Evolutionary conservation across 75 land plant genomes (phyloP).

Genomic region (Picea sitchensis): DNA sequence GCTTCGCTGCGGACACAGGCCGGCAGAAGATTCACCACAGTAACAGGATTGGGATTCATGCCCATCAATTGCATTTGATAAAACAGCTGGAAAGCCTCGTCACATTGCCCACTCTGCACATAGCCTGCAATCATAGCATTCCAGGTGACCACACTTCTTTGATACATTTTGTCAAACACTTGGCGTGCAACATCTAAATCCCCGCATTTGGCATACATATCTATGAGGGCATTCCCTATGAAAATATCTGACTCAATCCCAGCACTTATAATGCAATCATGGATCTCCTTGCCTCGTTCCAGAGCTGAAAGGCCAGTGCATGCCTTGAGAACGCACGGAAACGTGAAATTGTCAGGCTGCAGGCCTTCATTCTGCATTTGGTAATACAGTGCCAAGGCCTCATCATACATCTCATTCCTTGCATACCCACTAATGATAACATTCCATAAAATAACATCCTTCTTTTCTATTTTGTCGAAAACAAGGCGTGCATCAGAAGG

Average conservation of each 20-base stretch:
- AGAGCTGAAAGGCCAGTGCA: slow-evolving; percentile 23
- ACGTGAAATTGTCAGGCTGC: slow-evolving; percentile 35
- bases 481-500: slow-evolving; percentile 18
- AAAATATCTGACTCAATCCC: slow-evolving; percentile 18
- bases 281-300: slow-evolving; percentile 25
- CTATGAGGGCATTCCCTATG: slow-evolving; percentile 49
- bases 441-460: slow-evolving; percentile 38
- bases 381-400: slow-evolving; percentile 33
- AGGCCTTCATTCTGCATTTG: slow-evolving; percentile 35
- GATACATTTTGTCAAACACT: slow-evolving; percentile 28
- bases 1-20: slow-evolving; percentile 21
- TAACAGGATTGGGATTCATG: slow-evolving; percentile 13
- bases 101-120: slow-evolving; percentile 11
- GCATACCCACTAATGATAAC: slow-evolving; percentile 34
- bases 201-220: slow-evolving; percentile 56
- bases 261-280: slow-evolving; percentile 19
- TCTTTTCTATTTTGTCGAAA: slow-evolving; percentile 22
- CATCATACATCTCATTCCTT: slow-evolving; percentile 17
- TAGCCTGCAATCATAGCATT: slow-evolving; percentile 45
- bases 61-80: slow-evolving; percentile 20
- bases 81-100: slow-evolving; percentile 10
- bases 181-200: slow-evolving; percentile 17
- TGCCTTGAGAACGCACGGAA: slow-evolving; percentile 37
- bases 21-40: slow-evolving; percentile 17
- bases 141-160: slow-evolving; percentile 45